Percentiles rank a stretch among this genome's conserved stretches.
Conservation (phyloP, 192 early-diverging fungal genomes). For the Phlyctochytrium planicorne region DNA sequence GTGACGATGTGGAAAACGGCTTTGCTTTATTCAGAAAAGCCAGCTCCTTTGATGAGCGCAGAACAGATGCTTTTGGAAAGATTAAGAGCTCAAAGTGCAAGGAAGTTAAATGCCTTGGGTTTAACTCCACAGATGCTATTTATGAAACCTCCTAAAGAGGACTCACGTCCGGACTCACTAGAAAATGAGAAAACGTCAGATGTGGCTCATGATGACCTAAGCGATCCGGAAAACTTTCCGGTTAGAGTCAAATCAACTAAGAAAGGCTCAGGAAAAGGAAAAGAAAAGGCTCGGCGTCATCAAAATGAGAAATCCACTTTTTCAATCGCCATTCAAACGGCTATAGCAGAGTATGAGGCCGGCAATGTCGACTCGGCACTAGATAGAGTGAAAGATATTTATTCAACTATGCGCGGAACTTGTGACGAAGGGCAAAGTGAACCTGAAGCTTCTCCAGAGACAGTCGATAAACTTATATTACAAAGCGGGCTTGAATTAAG, state of each 20-base stretch:
- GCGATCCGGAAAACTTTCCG: neutral
- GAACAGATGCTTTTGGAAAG: slow-evolving; percentile 28
- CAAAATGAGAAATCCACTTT: slow-evolving; percentile 11
- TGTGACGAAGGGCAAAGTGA: no score
- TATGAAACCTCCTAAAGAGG: no score
- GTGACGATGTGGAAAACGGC: slow-evolving; percentile 54
- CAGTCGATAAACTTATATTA: no score
- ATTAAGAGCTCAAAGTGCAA: slow-evolving; percentile 27
- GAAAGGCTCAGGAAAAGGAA: neutral
- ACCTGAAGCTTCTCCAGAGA: no score
- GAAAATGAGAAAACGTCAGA: no score
- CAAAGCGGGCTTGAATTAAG: slow-evolving; percentile 16
- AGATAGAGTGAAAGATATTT: neutral
- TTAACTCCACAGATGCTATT: slow-evolving; percentile 27
- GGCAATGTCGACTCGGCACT: neutral
- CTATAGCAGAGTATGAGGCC: neutral
- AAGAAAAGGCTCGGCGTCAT: neutral
- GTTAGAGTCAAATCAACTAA: neutral
- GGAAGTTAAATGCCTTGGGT: slow-evolving; percentile 35
- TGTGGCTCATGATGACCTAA: slow-evolving; percentile 36
- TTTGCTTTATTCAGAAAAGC: slow-evolving; percentile 46
- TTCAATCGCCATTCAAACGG: neutral
- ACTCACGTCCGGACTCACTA: no score
- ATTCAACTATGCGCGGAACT: no score
- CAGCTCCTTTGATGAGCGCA: slow-evolving; percentile 35